Conservation (phyloP, 441 rosid species). For the Erysimum pusillum region DNA sequence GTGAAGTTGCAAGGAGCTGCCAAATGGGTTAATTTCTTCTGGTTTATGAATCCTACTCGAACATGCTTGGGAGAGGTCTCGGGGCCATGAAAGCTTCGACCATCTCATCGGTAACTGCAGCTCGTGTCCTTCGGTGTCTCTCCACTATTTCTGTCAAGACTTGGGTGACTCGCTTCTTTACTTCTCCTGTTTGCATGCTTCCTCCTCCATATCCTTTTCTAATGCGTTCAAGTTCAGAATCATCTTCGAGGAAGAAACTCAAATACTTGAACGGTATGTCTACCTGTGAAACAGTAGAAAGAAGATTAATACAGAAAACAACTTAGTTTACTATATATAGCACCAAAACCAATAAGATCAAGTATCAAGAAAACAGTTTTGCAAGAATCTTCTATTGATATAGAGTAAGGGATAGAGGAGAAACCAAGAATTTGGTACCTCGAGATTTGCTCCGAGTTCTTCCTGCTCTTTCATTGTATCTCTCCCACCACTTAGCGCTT, state of each 20-base stretch:
- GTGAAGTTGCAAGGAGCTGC: neutral
- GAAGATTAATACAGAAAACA: neutral
- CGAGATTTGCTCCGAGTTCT: too few relatives aligned
- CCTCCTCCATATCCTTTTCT: slow-evolving; percentile 77
- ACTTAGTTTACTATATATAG: too few relatives aligned
- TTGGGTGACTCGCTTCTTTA: slow-evolving; percentile 66
- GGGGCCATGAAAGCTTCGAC: slow-evolving; percentile 87
- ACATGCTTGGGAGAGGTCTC: slow-evolving; percentile 89
- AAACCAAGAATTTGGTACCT: too few relatives aligned
- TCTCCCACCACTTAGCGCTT: slow-evolving; percentile 86
- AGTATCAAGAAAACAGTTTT: neutral
- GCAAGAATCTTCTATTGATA: neutral
- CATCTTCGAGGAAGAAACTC: slow-evolving; percentile 78
- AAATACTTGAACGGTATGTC: slow-evolving; percentile 86
- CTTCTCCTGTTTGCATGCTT: slow-evolving; percentile 81
- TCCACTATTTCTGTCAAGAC: slow-evolving; percentile 73
- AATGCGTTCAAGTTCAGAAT: slow-evolving; percentile 73
- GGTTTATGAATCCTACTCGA: slow-evolving; percentile 44
- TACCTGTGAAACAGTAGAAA: slow-evolving; percentile 51
- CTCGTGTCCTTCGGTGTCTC: slow-evolving; percentile 69
- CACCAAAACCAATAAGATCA: too few relatives aligned
- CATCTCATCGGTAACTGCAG: slow-evolving; percentile 85
- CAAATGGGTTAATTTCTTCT: neutral
- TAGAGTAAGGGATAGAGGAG: neutral
- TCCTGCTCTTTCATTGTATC: slow-evolving; percentile 52